phyloP scores from a whole-genome alignment of 495 filamentous ascomycete species.

The Penicillium samsonianum region DNA sequence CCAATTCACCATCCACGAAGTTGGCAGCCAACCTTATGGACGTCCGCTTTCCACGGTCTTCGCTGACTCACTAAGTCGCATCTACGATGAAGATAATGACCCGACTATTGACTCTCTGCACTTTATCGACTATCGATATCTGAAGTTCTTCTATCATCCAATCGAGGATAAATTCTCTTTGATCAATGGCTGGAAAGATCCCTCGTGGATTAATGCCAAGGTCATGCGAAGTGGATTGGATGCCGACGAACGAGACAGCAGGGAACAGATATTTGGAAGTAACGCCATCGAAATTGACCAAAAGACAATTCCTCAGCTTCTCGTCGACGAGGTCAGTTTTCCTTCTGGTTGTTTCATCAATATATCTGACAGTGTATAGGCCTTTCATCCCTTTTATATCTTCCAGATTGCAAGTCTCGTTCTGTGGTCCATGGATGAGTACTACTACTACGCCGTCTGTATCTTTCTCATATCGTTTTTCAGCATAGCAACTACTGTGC shows the following conservation, averaged over 20 bases:
- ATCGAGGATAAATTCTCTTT: conserved; percentile 83
- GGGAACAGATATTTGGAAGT: conserved; percentile 81
- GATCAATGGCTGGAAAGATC: conserved; percentile 90
- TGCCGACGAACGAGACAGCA: conserved; percentile 80
- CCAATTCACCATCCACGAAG: conserved; percentile 72
- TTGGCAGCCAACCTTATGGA: conserved; percentile 70
- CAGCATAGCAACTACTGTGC: conserved; percentile 84
- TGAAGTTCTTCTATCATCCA: conserved; percentile 89
- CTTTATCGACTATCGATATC: conserved; percentile 86
- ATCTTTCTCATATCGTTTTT: conserved; percentile 94
- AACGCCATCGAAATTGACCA: conserved; percentile 91
- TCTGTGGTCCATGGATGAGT: conserved; percentile 93
- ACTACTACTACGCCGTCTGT: conserved; percentile 95
- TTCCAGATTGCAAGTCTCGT: conserved; percentile 95
- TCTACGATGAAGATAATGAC: conserved; percentile 81
- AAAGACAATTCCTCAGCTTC: conserved; percentile 76
- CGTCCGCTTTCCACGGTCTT: conserved; percentile 86
- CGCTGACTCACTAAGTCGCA: conserved; percentile 56
- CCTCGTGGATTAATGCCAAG: conserved; percentile 77
- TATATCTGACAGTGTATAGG: conserved; percentile 50
- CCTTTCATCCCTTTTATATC: conserved; percentile 96
- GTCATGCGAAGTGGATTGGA: conserved; percentile 81
- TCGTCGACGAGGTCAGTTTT: conserved; percentile 79
- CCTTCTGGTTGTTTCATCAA: not conserved
- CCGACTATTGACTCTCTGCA: conserved; percentile 70